These are phyloP conservation scores for Zizania palustris DNA, from an alignment of 202 grass and related monocot species.

Conservation along the genomic window DNA sequence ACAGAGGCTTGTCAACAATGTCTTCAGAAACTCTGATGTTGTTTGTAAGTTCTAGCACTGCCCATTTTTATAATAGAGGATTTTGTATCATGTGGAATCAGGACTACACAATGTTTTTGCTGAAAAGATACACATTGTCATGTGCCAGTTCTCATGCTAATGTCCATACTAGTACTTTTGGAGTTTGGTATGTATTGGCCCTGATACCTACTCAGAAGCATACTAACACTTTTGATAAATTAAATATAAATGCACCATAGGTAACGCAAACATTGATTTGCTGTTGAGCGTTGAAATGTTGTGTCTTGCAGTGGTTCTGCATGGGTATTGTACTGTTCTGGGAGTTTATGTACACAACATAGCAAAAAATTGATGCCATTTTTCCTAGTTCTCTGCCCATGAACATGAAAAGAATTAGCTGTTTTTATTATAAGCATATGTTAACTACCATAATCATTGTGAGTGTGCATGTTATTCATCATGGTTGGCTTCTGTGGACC, in stretches of 20 bases:
- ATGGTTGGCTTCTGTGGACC: constrained; percentile 21
- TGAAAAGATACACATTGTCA: constrained; percentile 7
- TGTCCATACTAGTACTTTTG: background rate
- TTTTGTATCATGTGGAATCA: constrained; percentile 36
- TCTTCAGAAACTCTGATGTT: constrained; percentile 73
- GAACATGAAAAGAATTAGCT: background rate
- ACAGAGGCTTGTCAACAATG: constrained; percentile 67
- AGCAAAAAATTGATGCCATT: background rate
- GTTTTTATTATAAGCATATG: background rate
- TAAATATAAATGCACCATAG: too few species aligned
- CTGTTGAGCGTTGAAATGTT: constrained; percentile 34
- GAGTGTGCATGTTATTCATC: constrained; percentile 1
- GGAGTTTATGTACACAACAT: constrained; percentile 3
- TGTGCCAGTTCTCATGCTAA: background rate
- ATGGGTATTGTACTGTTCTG: background rate
- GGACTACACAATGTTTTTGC: background rate
- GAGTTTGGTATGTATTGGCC: background rate
- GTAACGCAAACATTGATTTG: background rate
- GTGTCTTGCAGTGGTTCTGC: background rate
- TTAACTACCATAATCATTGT: background rate
- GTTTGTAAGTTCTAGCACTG: constrained; percentile 70
- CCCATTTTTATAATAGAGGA: background rate
- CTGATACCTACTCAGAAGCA: background rate
- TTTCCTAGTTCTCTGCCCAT: background rate
- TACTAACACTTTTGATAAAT: background rate